Evolutionary conservation across 1,284 basidiomycete species (phyloP).

Genomic region (Gymnopus androsaceus): DNA sequence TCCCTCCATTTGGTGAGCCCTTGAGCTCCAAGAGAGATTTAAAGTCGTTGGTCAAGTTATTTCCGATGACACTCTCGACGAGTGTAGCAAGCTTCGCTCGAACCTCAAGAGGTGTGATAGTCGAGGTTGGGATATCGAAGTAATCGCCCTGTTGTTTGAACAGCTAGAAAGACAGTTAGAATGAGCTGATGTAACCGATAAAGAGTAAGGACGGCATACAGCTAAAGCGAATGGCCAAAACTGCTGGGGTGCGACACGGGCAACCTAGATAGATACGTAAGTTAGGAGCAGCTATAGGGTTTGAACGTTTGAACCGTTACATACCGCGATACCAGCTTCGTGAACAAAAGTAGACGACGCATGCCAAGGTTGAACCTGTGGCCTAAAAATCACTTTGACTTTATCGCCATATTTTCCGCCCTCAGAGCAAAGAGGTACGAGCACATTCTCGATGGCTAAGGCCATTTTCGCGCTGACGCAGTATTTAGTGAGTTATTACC

Average conservation of each 20-base stretch:
- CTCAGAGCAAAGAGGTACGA: slow-evolving; percentile 58
- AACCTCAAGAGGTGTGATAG: slow-evolving; percentile 71
- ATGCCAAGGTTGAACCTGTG: slow-evolving; percentile 88
- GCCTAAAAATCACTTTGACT: slow-evolving; percentile 78
- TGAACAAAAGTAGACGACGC: slow-evolving; percentile 72
- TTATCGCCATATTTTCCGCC: slow-evolving; percentile 76
- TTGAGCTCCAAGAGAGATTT: slow-evolving; percentile 68
- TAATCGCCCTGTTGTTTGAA: slow-evolving; percentile 78
- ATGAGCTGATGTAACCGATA: slow-evolving; percentile 8
- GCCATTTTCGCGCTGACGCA: slow-evolving; percentile 59
- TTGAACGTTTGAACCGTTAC: too few relatives aligned
- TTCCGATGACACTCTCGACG: slow-evolving; percentile 52
- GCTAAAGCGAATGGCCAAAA: slow-evolving; percentile 78
- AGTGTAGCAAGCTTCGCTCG: slow-evolving; percentile 72
- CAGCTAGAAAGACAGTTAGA: slow-evolving; percentile 56
- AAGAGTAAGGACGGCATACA: slow-evolving; percentile 39
- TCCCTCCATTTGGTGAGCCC: slow-evolving; percentile 71
- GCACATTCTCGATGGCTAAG: slow-evolving; percentile 56
- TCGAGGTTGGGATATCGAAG: slow-evolving; percentile 78
- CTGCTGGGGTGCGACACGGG: slow-evolving; percentile 66
- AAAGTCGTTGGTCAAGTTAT: slow-evolving; percentile 50
- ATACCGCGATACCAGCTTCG: slow-evolving; percentile 82
- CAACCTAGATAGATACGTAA: slow-evolving; percentile 38
- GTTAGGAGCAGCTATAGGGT: background rate
- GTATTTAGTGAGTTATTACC: background rate